phyloP scores from a whole-genome alignment of 139 green algal species.

The Chlamydomonas sp. region DNA sequence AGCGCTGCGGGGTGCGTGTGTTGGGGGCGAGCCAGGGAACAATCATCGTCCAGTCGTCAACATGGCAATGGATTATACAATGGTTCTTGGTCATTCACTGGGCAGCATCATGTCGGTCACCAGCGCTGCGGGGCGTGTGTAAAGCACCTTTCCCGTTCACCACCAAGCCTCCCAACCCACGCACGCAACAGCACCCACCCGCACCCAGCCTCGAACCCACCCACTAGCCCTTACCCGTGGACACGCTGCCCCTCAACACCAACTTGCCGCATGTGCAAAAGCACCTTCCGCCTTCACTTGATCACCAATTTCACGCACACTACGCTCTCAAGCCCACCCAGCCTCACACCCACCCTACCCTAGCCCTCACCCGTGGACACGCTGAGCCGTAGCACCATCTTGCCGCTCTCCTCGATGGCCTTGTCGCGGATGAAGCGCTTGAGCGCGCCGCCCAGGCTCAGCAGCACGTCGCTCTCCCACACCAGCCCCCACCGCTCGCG shows the following conservation, averaged over 20 bases:
- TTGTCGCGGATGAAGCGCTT: slow-evolving; percentile 50
- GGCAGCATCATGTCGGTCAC: slow-evolving; percentile 62
- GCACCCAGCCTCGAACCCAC: no score
- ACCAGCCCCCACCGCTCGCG: slow-evolving; percentile 68
- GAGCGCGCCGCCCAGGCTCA: slow-evolving; percentile 62
- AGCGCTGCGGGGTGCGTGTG: slow-evolving; percentile 46
- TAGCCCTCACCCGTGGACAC: slow-evolving; percentile 46
- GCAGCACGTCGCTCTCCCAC: slow-evolving; percentile 79
- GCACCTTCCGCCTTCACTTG: no score
- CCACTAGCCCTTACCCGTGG: no score
- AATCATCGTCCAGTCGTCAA: no score
- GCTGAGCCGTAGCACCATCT: slow-evolving; percentile 58
- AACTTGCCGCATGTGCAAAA: no score
- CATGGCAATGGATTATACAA: slow-evolving; percentile 54
- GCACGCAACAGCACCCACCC: no score
- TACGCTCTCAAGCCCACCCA: not conserved
- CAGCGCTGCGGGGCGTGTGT: slow-evolving; percentile 46
- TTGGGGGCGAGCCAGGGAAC: not conserved
- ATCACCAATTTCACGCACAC: not conserved
- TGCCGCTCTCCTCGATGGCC: slow-evolving; percentile 50
- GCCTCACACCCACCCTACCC: not conserved
- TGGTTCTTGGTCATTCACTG: slow-evolving; percentile 23
- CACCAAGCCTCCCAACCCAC: no score
- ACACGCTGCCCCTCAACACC: no score
- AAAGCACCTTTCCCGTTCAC: no score